A percentile compares a stretch with the other conserved stretches of the same genome.
phyloP scores from a whole-genome alignment of 257 asterid genomes.

The Solanum sejunctum region DNA sequence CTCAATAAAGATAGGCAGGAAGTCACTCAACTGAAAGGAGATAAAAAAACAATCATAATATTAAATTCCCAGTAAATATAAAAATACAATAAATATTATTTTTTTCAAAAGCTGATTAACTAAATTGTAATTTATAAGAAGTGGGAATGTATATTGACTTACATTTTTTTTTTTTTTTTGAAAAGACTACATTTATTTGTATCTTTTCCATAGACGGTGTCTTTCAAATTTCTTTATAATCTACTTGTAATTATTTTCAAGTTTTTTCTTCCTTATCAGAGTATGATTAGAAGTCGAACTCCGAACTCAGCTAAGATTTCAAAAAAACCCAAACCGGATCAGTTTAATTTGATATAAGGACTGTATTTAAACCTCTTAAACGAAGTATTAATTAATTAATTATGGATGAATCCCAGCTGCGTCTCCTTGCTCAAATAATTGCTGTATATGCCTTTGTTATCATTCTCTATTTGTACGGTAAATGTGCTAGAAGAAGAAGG shows the following conservation, averaged over 20 bases:
- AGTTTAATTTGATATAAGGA: not conserved
- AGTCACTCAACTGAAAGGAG: too few relatives aligned
- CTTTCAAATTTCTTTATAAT: not conserved
- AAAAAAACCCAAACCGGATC: not conserved
- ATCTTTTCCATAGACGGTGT: not conserved
- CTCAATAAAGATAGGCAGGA: too few relatives aligned
- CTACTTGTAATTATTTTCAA: too few relatives aligned
- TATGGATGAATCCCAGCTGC: not conserved
- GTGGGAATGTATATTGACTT: too few relatives aligned
- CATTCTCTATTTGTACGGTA: not conserved
- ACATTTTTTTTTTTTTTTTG: too few relatives aligned
- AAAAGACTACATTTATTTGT: not conserved
- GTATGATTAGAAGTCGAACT: not conserved
- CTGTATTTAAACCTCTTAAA: not conserved
- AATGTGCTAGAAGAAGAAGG: not conserved
- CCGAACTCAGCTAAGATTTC: not conserved
- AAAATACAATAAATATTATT: too few relatives aligned
- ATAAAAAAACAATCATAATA: fast-evolving
- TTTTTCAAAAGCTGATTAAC: too few relatives aligned
- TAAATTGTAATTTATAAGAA: too few relatives aligned
- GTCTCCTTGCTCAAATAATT: not conserved
- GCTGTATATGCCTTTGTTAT: not conserved
- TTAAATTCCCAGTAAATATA: too few relatives aligned
- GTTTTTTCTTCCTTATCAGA: not conserved
- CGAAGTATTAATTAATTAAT: not conserved